Evolutionary conservation across 257 asterid species (phyloP).

Genomic region (Marsdenia floribunda): DNA sequence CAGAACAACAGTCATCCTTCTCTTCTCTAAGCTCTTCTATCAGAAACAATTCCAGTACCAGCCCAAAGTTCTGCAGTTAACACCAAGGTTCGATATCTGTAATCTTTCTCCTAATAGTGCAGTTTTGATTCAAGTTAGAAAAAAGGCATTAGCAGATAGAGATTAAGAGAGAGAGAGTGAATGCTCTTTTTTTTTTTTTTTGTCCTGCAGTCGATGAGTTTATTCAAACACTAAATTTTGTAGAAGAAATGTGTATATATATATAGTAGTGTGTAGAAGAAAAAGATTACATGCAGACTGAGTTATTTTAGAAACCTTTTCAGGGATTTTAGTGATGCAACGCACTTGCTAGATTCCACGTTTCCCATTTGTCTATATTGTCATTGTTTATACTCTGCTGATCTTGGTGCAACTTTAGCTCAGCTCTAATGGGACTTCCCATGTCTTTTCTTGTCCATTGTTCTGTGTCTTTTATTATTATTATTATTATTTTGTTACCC

Average conservation of each 20-base stretch:
- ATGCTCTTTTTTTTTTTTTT: neutral
- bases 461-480: too few species aligned
- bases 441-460: too few species aligned
- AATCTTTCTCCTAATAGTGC: neutral
- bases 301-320: neutral
- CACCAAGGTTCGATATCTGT: neutral
- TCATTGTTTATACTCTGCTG: neutral
- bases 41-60: neutral
- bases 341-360: neutral
- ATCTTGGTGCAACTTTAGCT: too few species aligned
- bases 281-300: neutral
- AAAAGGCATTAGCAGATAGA: neutral
- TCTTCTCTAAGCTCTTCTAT: constrained; percentile 31
- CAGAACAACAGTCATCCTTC: constrained; percentile 53
- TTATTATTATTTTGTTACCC: too few species aligned
- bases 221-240: neutral
- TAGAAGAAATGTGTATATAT: neutral
- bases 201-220: neutral
- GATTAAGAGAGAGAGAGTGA: too few species aligned
- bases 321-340: neutral
- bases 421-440: too few species aligned
- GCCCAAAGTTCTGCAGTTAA: too few species aligned
- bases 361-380: neutral
- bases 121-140: neutral
- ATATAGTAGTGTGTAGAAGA: neutral